Percentiles rank a stretch among this genome's conserved stretches.
Evolutionary conservation across 1,284 basidiomycete genomes (phyloP).

Genomic region (Amylostereum chailletii): DNA sequence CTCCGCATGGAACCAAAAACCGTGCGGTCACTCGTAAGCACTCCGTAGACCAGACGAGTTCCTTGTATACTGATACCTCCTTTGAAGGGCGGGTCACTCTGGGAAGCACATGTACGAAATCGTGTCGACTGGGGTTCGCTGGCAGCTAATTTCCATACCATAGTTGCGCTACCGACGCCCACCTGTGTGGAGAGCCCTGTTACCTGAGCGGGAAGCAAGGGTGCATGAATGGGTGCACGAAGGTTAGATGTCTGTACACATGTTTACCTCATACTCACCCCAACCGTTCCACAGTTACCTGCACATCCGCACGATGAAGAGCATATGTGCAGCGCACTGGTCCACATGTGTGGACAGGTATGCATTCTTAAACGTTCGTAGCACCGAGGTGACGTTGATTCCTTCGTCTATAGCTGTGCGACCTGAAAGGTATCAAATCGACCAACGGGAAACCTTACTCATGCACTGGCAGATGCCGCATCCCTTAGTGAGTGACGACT

Average conservation of each 20-base stretch:
- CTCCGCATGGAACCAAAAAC: too few species aligned
- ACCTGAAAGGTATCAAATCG: constrained; percentile 24
- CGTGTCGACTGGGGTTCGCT: constrained; percentile 1
- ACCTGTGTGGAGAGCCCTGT: constrained; percentile 44
- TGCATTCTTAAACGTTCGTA: constrained; percentile 1
- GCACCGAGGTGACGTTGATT: not conserved
- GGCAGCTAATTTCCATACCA: not conserved
- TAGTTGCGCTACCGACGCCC: constrained; percentile 39
- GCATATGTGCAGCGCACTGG: constrained; percentile 42
- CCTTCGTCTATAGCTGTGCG: constrained; percentile 33
- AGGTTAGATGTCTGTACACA: constrained; percentile 24
- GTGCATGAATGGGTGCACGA: constrained; percentile 39
- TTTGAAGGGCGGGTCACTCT: constrained; percentile 41
- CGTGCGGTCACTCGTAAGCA: constrained; percentile 32
- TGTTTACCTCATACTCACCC: constrained; percentile 19
- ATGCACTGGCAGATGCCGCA: constrained; percentile 34
- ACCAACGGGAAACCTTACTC: constrained; percentile 25
- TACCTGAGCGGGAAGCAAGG: constrained; percentile 32
- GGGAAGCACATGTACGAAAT: constrained; percentile 27
- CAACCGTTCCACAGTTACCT: constrained; percentile 21
- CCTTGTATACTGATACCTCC: constrained; percentile 2
- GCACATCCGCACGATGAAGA: constrained; percentile 29
- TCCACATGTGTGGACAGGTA: constrained; percentile 50
- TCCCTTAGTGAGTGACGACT: constrained; percentile 28
- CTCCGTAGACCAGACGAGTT: not conserved